A percentile compares a stretch with the other conserved stretches of the same genome.
Evolutionary conservation across 352 stramenopile genomes (phyloP).

Genomic region (Pythium pectinolyticum): DNA sequence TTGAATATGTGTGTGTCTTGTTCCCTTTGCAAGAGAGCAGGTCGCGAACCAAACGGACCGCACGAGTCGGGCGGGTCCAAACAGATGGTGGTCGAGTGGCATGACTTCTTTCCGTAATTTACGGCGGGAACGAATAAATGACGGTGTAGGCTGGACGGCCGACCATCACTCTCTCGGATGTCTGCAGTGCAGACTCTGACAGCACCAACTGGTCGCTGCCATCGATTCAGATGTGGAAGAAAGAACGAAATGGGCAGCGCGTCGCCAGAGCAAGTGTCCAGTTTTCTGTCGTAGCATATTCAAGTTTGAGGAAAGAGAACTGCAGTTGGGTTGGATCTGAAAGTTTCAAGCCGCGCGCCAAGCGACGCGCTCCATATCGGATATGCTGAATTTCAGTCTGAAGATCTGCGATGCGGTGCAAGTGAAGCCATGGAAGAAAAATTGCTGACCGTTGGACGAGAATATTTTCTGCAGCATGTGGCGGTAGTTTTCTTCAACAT

Average conservation of each 20-base stretch:
- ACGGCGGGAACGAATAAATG: conserved; percentile 5
- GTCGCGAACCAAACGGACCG: neutral
- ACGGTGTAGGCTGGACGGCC: neutral
- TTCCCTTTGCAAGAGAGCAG: conserved; percentile 10
- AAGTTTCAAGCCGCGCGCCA: too few relatives aligned
- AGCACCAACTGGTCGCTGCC: too few relatives aligned
- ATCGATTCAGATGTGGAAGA: too few relatives aligned
- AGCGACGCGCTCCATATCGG: too few relatives aligned
- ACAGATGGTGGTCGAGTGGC: conserved; percentile 16
- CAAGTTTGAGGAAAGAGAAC: too few relatives aligned
- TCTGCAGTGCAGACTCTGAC: too few relatives aligned
- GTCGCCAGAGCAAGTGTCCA: too few relatives aligned
- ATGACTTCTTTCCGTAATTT: conserved; percentile 17
- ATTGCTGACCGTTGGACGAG: neutral
- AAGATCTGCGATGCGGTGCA: conserved; percentile 3
- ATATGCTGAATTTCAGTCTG: too few relatives aligned
- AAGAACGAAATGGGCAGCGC: too few relatives aligned
- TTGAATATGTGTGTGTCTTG: conserved; percentile 3
- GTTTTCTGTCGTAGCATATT: too few relatives aligned
- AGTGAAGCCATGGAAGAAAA: conserved; percentile 9
- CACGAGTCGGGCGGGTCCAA: neutral
- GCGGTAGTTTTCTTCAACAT: conserved; percentile 23
- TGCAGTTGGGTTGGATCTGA: too few relatives aligned
- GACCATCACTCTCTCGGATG: conserved; percentile 5
- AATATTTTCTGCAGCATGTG: neutral